These are phyloP conservation scores for Oleoguttula mirabilis DNA, from an alignment of 495 filamentous ascomycete species.

Conservation along the genomic window DNA sequence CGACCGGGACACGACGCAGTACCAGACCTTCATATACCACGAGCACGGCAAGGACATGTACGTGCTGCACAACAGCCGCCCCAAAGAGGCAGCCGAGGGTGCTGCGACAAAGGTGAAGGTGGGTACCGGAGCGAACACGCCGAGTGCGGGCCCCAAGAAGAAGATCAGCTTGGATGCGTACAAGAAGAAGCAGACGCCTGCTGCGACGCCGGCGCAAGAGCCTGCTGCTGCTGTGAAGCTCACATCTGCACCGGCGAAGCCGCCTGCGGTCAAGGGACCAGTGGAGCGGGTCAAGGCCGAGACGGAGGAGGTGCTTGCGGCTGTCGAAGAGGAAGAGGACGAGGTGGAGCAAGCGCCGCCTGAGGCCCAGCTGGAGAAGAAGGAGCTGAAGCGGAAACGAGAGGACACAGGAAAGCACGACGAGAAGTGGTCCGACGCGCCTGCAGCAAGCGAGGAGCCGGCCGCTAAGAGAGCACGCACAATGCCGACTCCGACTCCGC, in stretches of 20 bases:
- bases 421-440: neutral
- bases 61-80: constrained; percentile 6
- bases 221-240: neutral
- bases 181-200: constrained; percentile 17
- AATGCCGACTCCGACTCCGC: neutral
- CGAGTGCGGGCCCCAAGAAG: constrained; percentile 17
- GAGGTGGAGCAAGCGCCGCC: neutral
- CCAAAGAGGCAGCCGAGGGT: neutral
- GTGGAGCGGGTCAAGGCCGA: constrained; percentile 16
- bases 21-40: constrained; percentile 16
- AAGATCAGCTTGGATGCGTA: constrained; percentile 18
- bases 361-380: constrained; percentile 2
- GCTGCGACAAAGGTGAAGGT: neutral
- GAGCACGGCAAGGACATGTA: constrained; percentile 17
- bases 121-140: constrained; percentile 6
- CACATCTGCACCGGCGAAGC: neutral
- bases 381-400: constrained; percentile 11
- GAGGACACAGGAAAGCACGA: neutral
- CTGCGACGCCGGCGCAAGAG: neutral
- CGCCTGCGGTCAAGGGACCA: constrained; percentile 10
- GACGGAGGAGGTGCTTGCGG: constrained; percentile 18
- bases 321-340: neutral
- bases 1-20: constrained; percentile 11
- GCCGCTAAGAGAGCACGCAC: neutral
- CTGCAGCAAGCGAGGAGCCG: neutral